These are phyloP conservation scores for Penicillium sp. DNA, from an alignment of 2,329 filamentous ascomycete genomes.

Conservation along the genomic window DNA sequence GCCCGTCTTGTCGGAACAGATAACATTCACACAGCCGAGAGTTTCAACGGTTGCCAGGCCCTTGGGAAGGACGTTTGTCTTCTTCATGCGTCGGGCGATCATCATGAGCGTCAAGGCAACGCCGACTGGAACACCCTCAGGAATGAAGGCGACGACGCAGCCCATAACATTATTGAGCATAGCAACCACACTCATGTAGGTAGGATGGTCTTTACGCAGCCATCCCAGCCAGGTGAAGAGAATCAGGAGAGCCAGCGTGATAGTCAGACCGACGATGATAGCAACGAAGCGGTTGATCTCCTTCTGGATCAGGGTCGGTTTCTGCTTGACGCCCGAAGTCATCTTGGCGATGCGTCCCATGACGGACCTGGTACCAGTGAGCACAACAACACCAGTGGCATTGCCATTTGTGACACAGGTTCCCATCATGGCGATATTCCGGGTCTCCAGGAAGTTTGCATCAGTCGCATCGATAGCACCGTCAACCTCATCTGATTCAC, in stretches of 20 bases:
- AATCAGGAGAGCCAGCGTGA: slow-evolving; percentile 57
- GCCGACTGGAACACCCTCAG: slow-evolving; percentile 70
- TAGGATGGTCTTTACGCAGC: slow-evolving; percentile 62
- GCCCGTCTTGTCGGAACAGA: slow-evolving; percentile 78
- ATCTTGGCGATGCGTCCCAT: slow-evolving; percentile 75
- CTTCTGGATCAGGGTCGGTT: slow-evolving; percentile 67
- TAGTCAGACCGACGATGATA: slow-evolving; percentile 67
- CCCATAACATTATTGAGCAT: slow-evolving; percentile 72
- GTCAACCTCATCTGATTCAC: slow-evolving; percentile 65
- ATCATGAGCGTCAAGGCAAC: slow-evolving; percentile 72
- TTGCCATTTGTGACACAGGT: slow-evolving; percentile 72
- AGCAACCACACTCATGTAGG: slow-evolving; percentile 69
- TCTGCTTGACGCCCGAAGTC: slow-evolving; percentile 67
- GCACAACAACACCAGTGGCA: slow-evolving; percentile 66
- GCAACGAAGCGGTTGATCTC: slow-evolving; percentile 72
- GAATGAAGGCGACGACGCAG: slow-evolving; percentile 75
- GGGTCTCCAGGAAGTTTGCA: slow-evolving; percentile 73
- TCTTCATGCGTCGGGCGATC: slow-evolving; percentile 71
- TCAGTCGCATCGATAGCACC: slow-evolving; percentile 66
- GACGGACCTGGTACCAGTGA: slow-evolving; percentile 69
- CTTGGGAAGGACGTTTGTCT: slow-evolving; percentile 75
- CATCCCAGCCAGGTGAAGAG: slow-evolving; percentile 62
- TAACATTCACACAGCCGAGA: slow-evolving; percentile 69
- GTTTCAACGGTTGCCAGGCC: slow-evolving; percentile 77
- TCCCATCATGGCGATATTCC: slow-evolving; percentile 73